A percentile compares a stretch with the other conserved stretches of the same genome.
Evolutionary conservation across 345 rosid genomes (phyloP).

Genomic region (Heritiera littoralis): DNA sequence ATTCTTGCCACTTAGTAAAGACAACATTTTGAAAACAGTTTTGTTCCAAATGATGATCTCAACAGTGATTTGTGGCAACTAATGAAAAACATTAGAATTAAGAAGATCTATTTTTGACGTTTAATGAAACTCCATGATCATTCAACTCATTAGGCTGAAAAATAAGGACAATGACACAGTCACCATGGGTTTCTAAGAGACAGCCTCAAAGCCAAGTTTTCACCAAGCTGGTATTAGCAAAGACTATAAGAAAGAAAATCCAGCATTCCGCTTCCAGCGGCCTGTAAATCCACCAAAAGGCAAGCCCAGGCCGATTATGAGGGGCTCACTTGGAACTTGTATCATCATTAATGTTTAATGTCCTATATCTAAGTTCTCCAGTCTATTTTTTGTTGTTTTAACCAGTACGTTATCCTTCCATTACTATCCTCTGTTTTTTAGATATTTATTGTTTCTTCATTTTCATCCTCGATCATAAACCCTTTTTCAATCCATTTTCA

Average conservation of each 20-base stretch:
- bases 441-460: too few species aligned
- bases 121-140: neutral
- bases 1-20: neutral
- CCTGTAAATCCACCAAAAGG: neutral
- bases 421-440: neutral
- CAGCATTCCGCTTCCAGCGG: neutral
- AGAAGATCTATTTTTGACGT: neutral
- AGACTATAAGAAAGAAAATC: neutral
- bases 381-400: neutral
- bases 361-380: neutral
- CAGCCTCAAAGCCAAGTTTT: neutral
- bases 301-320: constrained; percentile 1
- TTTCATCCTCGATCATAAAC: neutral
- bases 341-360: neutral
- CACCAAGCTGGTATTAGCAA: neutral
- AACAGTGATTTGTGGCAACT: neutral
- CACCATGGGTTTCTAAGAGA: neutral
- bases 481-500: neutral
- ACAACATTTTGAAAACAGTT: neutral
- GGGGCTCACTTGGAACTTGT: neutral
- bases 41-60: neutral
- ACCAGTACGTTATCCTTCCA: neutral
- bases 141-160: neutral
- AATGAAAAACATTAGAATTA: neutral
- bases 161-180: neutral